Base-by-base conservation (phyloP, 192 early-diverging fungal genomes). In the Entomortierella beljakovae region DNA sequence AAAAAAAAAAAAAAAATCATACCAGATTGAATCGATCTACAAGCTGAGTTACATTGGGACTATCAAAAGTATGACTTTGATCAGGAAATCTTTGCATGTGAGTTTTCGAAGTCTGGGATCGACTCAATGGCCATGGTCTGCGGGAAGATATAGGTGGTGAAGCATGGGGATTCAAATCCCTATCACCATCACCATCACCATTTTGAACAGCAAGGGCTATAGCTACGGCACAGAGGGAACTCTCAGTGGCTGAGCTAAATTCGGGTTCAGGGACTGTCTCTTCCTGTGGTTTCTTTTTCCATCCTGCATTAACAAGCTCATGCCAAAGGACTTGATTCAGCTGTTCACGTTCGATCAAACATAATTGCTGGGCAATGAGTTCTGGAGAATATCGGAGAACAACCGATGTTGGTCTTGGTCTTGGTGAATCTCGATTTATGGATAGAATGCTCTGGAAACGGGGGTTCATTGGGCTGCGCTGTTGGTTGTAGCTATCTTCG, bases 341-440 rank as follows among this genome's bases (percentile, higher is more conserved):
- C 3, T 81, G 52, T 23, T 85, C 81, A 22, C 81, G 80, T 65
- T 90, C 88, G 50, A 88, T 86, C 22, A 86, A 63, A 74, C 88
- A 90, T 16, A 90, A 53, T 35, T 90, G 88, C 43, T 88, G 84
- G 8, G 87, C 85, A 63, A 90, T 80, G n/a, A 48, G 25, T 56
- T 83, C 86, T 16, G 87, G 86, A 11, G 86, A 68, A 33, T 84
- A 64, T 10, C 57, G 55, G 28, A 90, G 64, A 20, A 89, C 80
- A 34, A 83, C 59, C 31, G 82, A 75, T 34, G 43, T 29, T 34
- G 64, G 52, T 18, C 57, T 61, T 32, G 65, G 63, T 3, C 63
- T 20, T 20, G 58, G 23, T 31, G 33, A 26, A 18, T 71, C 70
- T 11, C 70, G 38, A 6, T 51, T 34, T 42, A 57, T 25, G 1